Base-by-base conservation (phyloP, 176 grass and related monocot genomes). In the Secale cereale region DNA sequence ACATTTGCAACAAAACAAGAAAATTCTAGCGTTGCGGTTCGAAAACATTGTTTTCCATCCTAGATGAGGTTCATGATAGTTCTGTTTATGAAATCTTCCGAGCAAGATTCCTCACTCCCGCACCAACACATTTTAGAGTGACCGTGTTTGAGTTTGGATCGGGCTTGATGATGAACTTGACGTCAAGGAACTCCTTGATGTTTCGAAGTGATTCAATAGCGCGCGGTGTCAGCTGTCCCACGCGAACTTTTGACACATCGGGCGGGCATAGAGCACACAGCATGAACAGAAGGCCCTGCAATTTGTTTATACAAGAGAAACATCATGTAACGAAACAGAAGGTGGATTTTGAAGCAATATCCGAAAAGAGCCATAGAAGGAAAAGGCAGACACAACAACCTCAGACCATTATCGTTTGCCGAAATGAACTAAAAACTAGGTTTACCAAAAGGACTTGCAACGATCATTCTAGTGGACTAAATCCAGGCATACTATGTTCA, bases 281-380 rank as follows among this genome's bases (percentile, higher is more conserved):
- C 81, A 94, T 85, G 78, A 98, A 98, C 39, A 98, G 78, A 43
- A 96, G 81, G 22, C 93, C 97, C 93, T 98, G 89, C 30, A 89
- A 76, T 67, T 29, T 36, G 74, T 87, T 79, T 66, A 70, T 66
- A 70, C 25, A 77, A 27, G 65, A 90, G 7, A 75, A 74, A 70
- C 45, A 69, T 66, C 22, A 36, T 36, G 23, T 36, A 3, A 81
- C 35, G 22, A 59, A 69, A 59, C 9, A 54, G 77, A 79, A 75
- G 3, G 3, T 10, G 14, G 9, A 65, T 6, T 48, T 9, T 16
- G 37, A 72, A 66, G 28, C 12, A 69, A 10, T 7, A 80, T 74
- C 12, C 1, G 27, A 3, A 66, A 25, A 14, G 2, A 78, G 19
- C 8, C 5, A 9, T 43, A 3, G 54, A 73, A 8, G 61, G 12